Percentiles rank a stretch among this genome's conserved stretches.
phyloP scores from a whole-genome alignment of 805 yeast genomes.

The Kodamaea neixiangensis region DNA sequence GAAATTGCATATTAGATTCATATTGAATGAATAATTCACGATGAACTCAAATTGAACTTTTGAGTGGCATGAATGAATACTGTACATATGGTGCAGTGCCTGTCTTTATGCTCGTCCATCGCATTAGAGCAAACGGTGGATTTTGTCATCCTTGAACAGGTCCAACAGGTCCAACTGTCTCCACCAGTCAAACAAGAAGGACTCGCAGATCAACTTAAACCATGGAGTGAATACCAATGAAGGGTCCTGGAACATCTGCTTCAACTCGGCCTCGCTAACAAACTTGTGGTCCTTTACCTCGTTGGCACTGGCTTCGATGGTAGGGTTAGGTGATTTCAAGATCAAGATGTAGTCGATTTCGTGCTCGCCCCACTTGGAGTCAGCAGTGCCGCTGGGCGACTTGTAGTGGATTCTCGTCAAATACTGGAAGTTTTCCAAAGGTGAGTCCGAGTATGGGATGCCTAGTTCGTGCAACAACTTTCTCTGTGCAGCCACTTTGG shows the following conservation, averaged over 20 bases:
- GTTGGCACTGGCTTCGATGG: constrained; percentile 61
- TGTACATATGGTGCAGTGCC: background rate
- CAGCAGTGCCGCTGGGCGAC: constrained; percentile 70
- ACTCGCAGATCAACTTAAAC: constrained; percentile 94
- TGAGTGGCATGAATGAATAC: background rate
- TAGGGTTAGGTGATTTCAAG: constrained; percentile 55
- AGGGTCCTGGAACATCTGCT: constrained; percentile 71
- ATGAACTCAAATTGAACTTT: too few relatives aligned
- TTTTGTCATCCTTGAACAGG: constrained; percentile 45
- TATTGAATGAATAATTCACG: too few relatives aligned
- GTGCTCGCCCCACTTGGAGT: constrained; percentile 88
- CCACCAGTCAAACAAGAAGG: constrained; percentile 95
- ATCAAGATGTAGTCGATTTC: constrained; percentile 94
- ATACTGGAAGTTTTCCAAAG: constrained; percentile 70
- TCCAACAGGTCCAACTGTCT: constrained; percentile 61
- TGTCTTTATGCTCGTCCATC: background rate
- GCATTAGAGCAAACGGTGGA: constrained; percentile 48
- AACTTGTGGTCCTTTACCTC: constrained; percentile 83
- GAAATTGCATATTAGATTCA: too few relatives aligned
- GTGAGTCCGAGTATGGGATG: constrained; percentile 59
- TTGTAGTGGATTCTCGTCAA: constrained; percentile 93
- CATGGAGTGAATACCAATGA: constrained; percentile 89
- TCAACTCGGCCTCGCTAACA: constrained; percentile 68
- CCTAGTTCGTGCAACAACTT: constrained; percentile 94
- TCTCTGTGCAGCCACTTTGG: constrained; percentile 84